Evolutionary conservation across 345 rosid species (phyloP), one percentile per base, ranked within the genome.

Genomic region (Lumnitzera racemosa): DNA sequence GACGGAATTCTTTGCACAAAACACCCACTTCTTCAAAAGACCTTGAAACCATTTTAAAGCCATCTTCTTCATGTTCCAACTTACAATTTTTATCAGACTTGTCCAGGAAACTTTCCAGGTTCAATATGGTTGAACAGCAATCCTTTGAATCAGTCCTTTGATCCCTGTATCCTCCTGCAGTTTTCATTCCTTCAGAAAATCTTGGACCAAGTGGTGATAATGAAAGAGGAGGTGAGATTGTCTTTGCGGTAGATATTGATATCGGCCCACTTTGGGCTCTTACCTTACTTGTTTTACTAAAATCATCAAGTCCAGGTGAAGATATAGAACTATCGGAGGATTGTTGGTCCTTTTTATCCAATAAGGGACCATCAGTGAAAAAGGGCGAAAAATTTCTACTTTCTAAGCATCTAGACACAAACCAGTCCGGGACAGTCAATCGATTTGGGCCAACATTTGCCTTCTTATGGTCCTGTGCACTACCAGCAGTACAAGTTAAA

Each of bases 181-280:
- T 47, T 63, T 79, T 79, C 24, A 73, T 65, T 78, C 85, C 83
- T 66, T 75, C 91, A 49, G 77, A 70, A 64, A 78, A 76, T 68
- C 72, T 91, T 20, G 91, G 96, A 68, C 98, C 96, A 51, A 91
- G 89, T 51, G 98, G 98, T 36, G 98, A 91, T 61, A 83, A 70
- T 23, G 89, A 85, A 53, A 79, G 86, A 63, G 86, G 83, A 31
- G 95, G 72, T 24, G 78, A 77, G 50, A 63, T 53, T 13, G 67
- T 54, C 58, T 62, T 70, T 55, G 68, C 48, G 4, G 77, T 72
- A 63, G 90, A 70, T 60, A 71, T 69, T 41, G 89, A 68, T 71
- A 83, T 74, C 43, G 73, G 76, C 61, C 72, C 72, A 70, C 77
- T 74, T 61, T 24, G 62, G 49, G 78, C 69, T 67, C 78, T 66